Evolutionary conservation across 1,284 basidiomycete genomes (phyloP).

Genomic region (Stereum hirsutum): DNA sequence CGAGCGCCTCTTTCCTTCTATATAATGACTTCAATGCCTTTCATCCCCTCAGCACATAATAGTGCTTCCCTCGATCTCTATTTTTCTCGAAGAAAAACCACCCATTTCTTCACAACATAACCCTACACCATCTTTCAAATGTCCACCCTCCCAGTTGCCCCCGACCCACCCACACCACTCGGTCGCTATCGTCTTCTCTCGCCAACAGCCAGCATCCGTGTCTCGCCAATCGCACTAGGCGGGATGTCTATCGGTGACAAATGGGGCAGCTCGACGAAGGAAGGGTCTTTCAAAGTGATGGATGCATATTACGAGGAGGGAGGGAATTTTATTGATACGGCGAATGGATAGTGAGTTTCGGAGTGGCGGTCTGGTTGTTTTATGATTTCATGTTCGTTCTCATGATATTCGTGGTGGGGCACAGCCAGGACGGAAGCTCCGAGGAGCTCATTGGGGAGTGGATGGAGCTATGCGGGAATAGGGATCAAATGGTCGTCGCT

Average conservation of each 20-base stretch:
- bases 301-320: conserved; percentile 16
- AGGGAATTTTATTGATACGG: conserved; percentile 50
- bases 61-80: too few relatives aligned
- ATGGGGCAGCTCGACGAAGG: conserved; percentile 20
- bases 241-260: conserved; percentile 36
- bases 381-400: background rate
- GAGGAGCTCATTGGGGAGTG: conserved; percentile 52
- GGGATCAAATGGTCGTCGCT: conserved; percentile 47
- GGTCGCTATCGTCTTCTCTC: conserved; percentile 15
- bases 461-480: conserved; percentile 37
- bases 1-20: too few relatives aligned
- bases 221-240: conserved; percentile 40
- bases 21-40: too few relatives aligned
- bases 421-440: conserved; percentile 37
- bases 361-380: background rate
- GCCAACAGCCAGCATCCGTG: conserved; percentile 8
- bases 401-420: background rate
- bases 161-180: conserved; percentile 9
- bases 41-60: too few relatives aligned
- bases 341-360: conserved; percentile 34
- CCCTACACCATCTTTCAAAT: too few relatives aligned
- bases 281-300: conserved; percentile 11
- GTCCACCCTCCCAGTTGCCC: too few relatives aligned
- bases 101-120: too few relatives aligned
- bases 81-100: too few relatives aligned